Percentiles rank a stretch among this genome's conserved stretches.
These are phyloP conservation scores for Ceratopteris richardii DNA, from an alignment of 75 land plant species.

Conservation along the genomic window DNA sequence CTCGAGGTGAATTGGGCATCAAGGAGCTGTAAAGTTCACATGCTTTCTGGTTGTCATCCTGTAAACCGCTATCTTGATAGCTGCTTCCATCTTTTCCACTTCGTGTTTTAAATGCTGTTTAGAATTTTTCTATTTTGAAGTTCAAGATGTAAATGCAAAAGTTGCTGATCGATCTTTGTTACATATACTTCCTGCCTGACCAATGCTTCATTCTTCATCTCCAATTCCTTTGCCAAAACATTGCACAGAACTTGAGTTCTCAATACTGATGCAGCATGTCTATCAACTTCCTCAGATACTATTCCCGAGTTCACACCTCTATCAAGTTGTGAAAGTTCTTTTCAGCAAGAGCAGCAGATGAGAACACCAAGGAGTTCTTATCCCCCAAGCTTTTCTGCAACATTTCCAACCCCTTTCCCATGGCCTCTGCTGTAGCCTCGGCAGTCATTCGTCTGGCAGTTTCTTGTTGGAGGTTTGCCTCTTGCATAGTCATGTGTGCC, in stretches of 20 bases:
- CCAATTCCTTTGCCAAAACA: slow-evolving; percentile 40
- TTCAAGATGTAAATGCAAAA: slow-evolving; percentile 47
- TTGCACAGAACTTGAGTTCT: slow-evolving; percentile 49
- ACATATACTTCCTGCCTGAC: slow-evolving; percentile 43
- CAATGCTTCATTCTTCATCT: slow-evolving; percentile 40
- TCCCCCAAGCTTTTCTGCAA: slow-evolving; percentile 46
- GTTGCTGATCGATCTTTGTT: slow-evolving; percentile 35
- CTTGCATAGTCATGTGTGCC: slow-evolving; percentile 27
- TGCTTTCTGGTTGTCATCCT: slow-evolving; percentile 42
- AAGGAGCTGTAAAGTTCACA: slow-evolving; percentile 47
- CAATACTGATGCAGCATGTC: slow-evolving; percentile 51
- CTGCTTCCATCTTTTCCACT: slow-evolving; percentile 47
- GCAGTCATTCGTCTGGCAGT: slow-evolving; percentile 35
- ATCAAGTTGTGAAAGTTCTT: neutral
- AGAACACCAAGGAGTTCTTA: slow-evolving; percentile 25
- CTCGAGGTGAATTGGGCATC: slow-evolving; percentile 40
- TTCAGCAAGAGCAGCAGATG: slow-evolving; percentile 21
- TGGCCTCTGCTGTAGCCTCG: slow-evolving; percentile 37
- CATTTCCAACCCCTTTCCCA: slow-evolving; percentile 34
- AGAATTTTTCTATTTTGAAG: slow-evolving; percentile 42
- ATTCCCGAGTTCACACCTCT: too few species aligned
- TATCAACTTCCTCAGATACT: slow-evolving; percentile 49
- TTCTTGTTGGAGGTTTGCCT: slow-evolving; percentile 37
- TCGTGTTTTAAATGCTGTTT: slow-evolving; percentile 60
- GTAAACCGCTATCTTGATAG: slow-evolving; percentile 42